phyloP scores from a whole-genome alignment of 805 yeast genomes.

The Starmerella khaoyaiensis region DNA sequence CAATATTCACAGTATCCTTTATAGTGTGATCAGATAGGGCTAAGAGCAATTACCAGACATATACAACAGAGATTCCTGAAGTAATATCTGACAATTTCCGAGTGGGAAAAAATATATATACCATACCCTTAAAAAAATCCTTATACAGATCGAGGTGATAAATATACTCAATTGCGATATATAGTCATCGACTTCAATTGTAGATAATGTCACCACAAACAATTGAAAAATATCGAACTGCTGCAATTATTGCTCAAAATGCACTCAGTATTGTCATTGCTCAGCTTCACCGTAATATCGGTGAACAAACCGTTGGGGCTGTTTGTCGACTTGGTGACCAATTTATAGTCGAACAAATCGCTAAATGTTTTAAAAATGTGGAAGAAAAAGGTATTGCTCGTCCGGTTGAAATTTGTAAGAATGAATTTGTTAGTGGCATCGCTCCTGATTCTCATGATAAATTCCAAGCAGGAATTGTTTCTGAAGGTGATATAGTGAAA shows the following conservation, averaged over 20 bases:
- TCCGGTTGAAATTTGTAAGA: slow-evolving; percentile 82
- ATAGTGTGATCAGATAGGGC: no score
- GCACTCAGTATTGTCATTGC: slow-evolving; percentile 52
- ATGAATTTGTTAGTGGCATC: slow-evolving; percentile 64
- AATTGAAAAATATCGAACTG: slow-evolving; percentile 71
- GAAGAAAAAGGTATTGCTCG: slow-evolving; percentile 80
- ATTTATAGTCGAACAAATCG: slow-evolving; percentile 48
- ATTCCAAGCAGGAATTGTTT: slow-evolving; percentile 35
- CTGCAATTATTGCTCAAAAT: slow-evolving; percentile 82
- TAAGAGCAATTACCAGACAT: no score
- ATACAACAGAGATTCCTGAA: no score
- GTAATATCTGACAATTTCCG: no score
- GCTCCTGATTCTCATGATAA: slow-evolving; percentile 52
- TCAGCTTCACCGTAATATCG: slow-evolving; percentile 64
- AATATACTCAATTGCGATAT: no score
- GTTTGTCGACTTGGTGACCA: slow-evolving; percentile 75
- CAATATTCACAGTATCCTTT: no score
- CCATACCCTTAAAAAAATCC: no score
- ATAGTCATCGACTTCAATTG: no score
- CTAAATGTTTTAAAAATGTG: slow-evolving; percentile 39
- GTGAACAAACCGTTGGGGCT: slow-evolving; percentile 39
- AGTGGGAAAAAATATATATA: no score
- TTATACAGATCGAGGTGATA: no score
- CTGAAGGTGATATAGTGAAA: slow-evolving; percentile 75
- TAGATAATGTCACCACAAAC: slow-evolving; percentile 9